Evolutionary conservation across 768 basidiomycete genomes (phyloP), one percentile per base, ranked within the genome.

Genomic region (Russula virescens): DNA sequence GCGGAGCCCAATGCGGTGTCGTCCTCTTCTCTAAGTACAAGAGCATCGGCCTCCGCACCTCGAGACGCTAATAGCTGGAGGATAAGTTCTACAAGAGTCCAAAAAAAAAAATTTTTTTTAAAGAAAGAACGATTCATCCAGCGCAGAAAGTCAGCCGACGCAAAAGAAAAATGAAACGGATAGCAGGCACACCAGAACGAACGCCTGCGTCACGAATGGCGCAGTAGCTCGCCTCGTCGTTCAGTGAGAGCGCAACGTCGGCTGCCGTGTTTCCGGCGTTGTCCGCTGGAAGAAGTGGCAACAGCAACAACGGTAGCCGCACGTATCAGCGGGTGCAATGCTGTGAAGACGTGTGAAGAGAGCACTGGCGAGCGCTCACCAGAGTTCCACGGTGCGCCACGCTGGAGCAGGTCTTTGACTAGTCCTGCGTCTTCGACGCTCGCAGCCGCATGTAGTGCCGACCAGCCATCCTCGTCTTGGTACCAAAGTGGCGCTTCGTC

Each of bases 361-460:
- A n/a, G 42, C 42, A 43, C 8, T 62, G 42, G 46, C 79, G 65
- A 62, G 13, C 25, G 46, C 80, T 66, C 66, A 85, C 93, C 85
- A 68, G 90, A 81, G 73, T 95, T 97, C 97, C 97, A 99, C 0
- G 93, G 71, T 1, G 92, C 94, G 14, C 96, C 94, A 59, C 83
- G 80, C n/a, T 85, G 79, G 28, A 99, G 78, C 38, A 98, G 77
- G 7, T 80, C 70, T 57, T 81, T 80, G 13, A 89, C 79, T 18
- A 96, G 76, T n/a, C 79, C 77, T 2, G 79, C 71, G 66, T 88
- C 83, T 68, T 88, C 85, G 50, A 81, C 73, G 67, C 88, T 93
- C 1, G 86, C 89, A 14, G 91, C 96, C 18, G 91, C 93, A 70
- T 98, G 96, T 49, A 98, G 73, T 19, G 86, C 80, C 5, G 92